Conservation (phyloP, 2,329 filamentous ascomycete genomes). For the Dactylonectria macrodidyma region DNA sequence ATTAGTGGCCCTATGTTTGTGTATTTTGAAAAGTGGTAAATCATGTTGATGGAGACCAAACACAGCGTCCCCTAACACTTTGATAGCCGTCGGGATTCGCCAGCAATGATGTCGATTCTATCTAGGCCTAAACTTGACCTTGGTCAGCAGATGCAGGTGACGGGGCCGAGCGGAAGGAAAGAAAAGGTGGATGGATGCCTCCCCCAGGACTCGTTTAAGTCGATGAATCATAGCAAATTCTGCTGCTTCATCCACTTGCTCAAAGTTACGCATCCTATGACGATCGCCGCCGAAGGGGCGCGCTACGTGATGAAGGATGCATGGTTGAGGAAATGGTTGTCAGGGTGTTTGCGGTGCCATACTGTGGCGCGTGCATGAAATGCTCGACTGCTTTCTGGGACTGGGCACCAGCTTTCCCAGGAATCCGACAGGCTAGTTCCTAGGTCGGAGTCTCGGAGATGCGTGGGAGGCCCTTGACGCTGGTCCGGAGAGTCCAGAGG, state of each 20-base stretch:
- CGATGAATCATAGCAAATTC: constrained; percentile 27
- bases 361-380: constrained; percentile 26
- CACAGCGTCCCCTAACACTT: constrained; percentile 1
- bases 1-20: background rate
- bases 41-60: background rate
- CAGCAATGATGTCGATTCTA: constrained; percentile 3
- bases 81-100: constrained; percentile 15
- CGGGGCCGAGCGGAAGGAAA: constrained; percentile 13
- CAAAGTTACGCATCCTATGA: constrained; percentile 16
- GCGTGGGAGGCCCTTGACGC: constrained; percentile 18
- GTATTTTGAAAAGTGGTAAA: constrained; percentile 2
- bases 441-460: background rate
- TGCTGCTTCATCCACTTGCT: constrained; percentile 18
- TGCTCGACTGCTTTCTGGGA: constrained; percentile 10
- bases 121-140: constrained; percentile 4
- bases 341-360: constrained; percentile 22
- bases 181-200: constrained; percentile 13
- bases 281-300: constrained; percentile 28
- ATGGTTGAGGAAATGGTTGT: constrained; percentile 25
- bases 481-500: constrained; percentile 13
- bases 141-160: constrained; percentile 2
- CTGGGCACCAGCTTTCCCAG: constrained; percentile 20
- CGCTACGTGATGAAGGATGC: constrained; percentile 25
- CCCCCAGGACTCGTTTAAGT: constrained; percentile 14
- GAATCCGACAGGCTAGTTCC: constrained; percentile 26